Conservation (phyloP, 495 filamentous ascomycete species). For the Penicillium tannophilum region DNA sequence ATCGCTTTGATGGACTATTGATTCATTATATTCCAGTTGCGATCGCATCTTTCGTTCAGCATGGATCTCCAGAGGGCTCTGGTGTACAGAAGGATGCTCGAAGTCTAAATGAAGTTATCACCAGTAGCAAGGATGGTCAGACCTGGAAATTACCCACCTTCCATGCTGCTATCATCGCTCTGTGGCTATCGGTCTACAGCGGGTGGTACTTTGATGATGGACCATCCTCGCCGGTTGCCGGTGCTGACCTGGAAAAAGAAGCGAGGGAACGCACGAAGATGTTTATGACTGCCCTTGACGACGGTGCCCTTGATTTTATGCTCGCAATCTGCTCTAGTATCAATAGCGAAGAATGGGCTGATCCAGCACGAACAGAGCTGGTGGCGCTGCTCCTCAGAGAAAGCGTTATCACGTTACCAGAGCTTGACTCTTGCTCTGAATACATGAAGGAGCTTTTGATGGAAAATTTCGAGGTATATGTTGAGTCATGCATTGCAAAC, state of each 20-base stretch:
- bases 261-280: slow-evolving; percentile 66
- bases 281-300: slow-evolving; percentile 77
- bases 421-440: slow-evolving; percentile 60
- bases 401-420: slow-evolving; percentile 63
- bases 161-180: slow-evolving; percentile 70
- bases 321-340: slow-evolving; percentile 80
- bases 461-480: slow-evolving; percentile 78
- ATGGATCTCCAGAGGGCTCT: slow-evolving; percentile 71
- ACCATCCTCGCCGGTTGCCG: slow-evolving; percentile 52
- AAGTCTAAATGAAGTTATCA: slow-evolving; percentile 66
- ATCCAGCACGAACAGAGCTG: slow-evolving; percentile 73
- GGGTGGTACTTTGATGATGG: slow-evolving; percentile 78
- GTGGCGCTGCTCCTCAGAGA: slow-evolving; percentile 78
- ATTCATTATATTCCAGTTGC: slow-evolving; percentile 82
- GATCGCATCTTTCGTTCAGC: slow-evolving; percentile 68
- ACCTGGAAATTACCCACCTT: slow-evolving; percentile 70
- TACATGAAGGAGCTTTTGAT: slow-evolving; percentile 71
- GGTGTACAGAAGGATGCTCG: slow-evolving; percentile 64
- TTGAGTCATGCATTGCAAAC: slow-evolving; percentile 90
- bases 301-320: slow-evolving; percentile 90
- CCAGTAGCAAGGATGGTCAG: slow-evolving; percentile 61
- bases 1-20: slow-evolving; percentile 67
- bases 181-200: slow-evolving; percentile 93
- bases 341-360: slow-evolving; percentile 74
- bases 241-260: slow-evolving; percentile 64